These are phyloP conservation scores for Alternaria postmessia DNA, from an alignment of 2,329 filamentous ascomycete genomes.

Conservation along the genomic window DNA sequence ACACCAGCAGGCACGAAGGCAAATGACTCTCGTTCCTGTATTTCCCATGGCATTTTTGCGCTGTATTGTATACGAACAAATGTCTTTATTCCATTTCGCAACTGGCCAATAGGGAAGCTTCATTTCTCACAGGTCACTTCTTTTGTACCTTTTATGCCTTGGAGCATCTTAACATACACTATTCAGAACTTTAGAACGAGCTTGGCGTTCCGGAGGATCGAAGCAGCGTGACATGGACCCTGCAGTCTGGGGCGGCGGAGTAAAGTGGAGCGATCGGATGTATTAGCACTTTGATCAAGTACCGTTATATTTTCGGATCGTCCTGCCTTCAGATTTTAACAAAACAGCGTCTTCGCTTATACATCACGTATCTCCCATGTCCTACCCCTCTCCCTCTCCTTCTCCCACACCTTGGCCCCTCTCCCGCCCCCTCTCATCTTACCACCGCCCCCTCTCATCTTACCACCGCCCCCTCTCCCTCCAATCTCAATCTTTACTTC, in stretches of 20 bases:
- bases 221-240: conserved; percentile 2
- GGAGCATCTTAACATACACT: conserved; percentile 21
- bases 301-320: neutral
- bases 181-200: conserved; percentile 33
- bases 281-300: conserved; percentile 11
- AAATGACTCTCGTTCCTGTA: conserved; percentile 19
- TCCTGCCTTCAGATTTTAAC: neutral
- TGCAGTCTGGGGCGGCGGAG: conserved; percentile 12
- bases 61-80: conserved; percentile 33
- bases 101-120: conserved; percentile 18
- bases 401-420: conserved; percentile 16
- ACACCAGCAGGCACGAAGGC: conserved; percentile 21
- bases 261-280: conserved; percentile 8
- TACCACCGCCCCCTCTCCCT: neutral
- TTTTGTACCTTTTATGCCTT: conserved; percentile 32
- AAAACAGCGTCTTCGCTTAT: neutral
- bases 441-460: neutral
- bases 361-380: conserved; percentile 16
- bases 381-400: conserved; percentile 14
- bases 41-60: conserved; percentile 14
- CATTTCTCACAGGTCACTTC: conserved; percentile 25
- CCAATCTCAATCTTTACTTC: conserved; percentile 15
- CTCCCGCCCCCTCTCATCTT: neutral
- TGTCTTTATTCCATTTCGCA: conserved; percentile 9
- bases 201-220: conserved; percentile 27